Conservation (phyloP, 495 filamentous ascomycete genomes). For the Xylaria cubensis region DNA sequence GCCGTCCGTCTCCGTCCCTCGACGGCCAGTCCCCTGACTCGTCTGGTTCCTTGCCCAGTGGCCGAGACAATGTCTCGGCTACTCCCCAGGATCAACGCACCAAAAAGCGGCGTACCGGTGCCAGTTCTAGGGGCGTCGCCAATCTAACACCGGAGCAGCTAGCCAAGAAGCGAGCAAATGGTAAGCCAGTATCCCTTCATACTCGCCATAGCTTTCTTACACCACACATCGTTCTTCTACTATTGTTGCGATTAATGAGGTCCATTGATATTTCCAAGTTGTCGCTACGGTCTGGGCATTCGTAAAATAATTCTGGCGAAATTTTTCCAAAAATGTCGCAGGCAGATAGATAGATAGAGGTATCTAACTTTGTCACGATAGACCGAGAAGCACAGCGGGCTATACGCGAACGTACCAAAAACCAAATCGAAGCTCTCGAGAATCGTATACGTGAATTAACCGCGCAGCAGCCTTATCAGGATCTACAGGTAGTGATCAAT, state of each 20-base stretch:
- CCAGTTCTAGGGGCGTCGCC: constrained; percentile 65
- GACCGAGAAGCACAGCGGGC: constrained; percentile 83
- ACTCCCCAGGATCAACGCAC: constrained; percentile 35
- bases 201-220: not conserved
- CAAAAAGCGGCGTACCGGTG: constrained; percentile 48
- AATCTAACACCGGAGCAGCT: constrained; percentile 74
- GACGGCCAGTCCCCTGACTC: constrained; percentile 33
- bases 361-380: constrained; percentile 28
- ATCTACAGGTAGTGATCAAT: constrained; percentile 71
- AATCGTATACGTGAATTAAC: constrained; percentile 53
- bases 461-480: constrained; percentile 77
- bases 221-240: not conserved
- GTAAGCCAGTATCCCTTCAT: constrained; percentile 34
- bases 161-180: constrained; percentile 81
- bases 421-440: constrained; percentile 71
- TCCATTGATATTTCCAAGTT: not conserved
- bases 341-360: not conserved
- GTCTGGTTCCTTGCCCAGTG: constrained; percentile 19
- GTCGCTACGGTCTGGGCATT: constrained; percentile 18
- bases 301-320: constrained; percentile 21
- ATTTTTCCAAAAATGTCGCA: not conserved
- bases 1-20: constrained; percentile 26
- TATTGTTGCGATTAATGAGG: not conserved
- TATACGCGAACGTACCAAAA: constrained; percentile 78
- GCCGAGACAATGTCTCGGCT: constrained; percentile 19